These are phyloP conservation scores for Zygosaccharomyces gambellarensis DNA, from an alignment of 805 yeast species.

Conservation along the genomic window DNA sequence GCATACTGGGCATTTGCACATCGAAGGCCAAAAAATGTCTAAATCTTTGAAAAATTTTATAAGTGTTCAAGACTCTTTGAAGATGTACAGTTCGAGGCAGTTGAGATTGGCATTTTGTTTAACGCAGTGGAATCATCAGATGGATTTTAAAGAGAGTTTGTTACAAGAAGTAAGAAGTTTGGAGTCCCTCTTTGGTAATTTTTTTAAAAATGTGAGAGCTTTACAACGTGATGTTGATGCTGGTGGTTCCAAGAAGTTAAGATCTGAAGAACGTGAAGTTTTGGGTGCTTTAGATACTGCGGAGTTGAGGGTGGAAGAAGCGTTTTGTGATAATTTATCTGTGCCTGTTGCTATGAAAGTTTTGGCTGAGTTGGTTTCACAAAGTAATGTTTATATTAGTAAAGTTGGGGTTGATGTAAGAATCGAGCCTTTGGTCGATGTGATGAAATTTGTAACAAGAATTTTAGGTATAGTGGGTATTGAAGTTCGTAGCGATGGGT, in stretches of 20 bases:
- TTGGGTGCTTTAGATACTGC: conserved; percentile 45
- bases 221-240: conserved; percentile 66
- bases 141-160: conserved; percentile 85
- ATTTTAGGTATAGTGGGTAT: conserved; percentile 75
- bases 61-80: conserved; percentile 85
- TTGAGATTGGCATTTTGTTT: conserved; percentile 86
- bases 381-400: conserved; percentile 66
- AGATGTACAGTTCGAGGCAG: conserved; percentile 68
- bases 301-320: conserved; percentile 59
- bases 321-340: conserved; percentile 84
- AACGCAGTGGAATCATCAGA: conserved; percentile 86
- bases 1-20: conserved; percentile 96
- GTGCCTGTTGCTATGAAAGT: conserved; percentile 69
- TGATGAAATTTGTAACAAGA: conserved; percentile 65
- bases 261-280: conserved; percentile 51
- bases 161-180: conserved; percentile 69
- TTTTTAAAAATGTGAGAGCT: conserved; percentile 84
- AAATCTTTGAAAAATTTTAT: conserved; percentile 92
- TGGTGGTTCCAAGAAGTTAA: conserved; percentile 58
- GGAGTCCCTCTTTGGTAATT: conserved; percentile 73
- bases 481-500: conserved; percentile 55
- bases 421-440: conserved; percentile 61
- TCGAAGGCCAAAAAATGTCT: conserved; percentile 98
- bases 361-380: conserved; percentile 63
- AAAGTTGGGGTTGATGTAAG: conserved; percentile 47